Conservation (phyloP, 306 rosid genomes). For the Psophocarpus tetragonolobus region DNA sequence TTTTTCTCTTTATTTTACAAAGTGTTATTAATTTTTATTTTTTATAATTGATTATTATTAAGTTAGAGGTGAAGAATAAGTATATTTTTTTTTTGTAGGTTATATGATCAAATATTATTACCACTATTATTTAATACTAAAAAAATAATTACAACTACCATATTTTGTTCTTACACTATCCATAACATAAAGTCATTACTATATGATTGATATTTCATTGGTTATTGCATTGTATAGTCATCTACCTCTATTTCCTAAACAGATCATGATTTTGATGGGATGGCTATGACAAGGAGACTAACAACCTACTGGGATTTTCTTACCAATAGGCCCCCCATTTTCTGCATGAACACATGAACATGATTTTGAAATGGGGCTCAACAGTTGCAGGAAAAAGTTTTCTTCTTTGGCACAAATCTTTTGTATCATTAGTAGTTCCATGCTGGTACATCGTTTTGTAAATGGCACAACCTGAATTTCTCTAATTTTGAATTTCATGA, state of each 20-base stretch:
- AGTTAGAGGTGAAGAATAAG: background rate
- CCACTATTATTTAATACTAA: background rate
- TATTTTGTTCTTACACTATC: too few species aligned
- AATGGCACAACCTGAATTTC: slow-evolving; percentile 35
- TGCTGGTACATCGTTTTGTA: slow-evolving; percentile 10
- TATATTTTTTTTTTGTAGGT: background rate
- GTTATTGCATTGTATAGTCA: background rate
- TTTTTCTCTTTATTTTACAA: too few species aligned
- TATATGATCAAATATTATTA: background rate
- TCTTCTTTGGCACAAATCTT: slow-evolving; percentile 32
- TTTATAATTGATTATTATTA: too few species aligned
- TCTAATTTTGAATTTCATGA: slow-evolving; percentile 15
- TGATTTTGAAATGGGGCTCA: background rate
- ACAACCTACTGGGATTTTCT: slow-evolving; percentile 28
- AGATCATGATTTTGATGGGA: slow-evolving; percentile 33
- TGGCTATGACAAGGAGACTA: slow-evolving; percentile 20
- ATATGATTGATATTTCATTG: background rate
- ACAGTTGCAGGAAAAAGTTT: background rate
- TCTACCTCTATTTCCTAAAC: background rate
- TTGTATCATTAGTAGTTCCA: slow-evolving; percentile 25
- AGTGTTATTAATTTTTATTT: too few species aligned
- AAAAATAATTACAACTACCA: background rate
- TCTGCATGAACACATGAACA: slow-evolving; percentile 19
- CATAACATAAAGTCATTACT: background rate
- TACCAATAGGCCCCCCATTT: slow-evolving; percentile 22